Base-by-base conservation (phyloP, 768 basidiomycete genomes). In the Mycena kentingensis region DNA sequence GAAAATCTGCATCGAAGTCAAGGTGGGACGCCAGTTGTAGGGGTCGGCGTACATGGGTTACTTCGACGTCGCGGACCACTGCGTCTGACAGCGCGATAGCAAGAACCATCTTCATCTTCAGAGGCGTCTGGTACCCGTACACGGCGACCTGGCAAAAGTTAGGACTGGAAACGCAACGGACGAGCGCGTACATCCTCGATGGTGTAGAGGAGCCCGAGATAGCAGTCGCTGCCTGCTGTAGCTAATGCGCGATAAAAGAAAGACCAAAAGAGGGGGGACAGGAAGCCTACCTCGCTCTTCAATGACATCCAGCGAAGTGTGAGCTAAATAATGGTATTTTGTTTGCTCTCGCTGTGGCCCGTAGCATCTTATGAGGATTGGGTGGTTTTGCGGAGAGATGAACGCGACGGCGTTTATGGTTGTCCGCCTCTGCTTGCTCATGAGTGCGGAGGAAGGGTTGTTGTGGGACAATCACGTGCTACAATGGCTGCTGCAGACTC, bases 251-350 rank as follows among this genome's bases (percentile, higher is more conserved):
- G 27, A 48, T 44, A 46, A 34, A 18, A 55, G 54, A 57, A 34
- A 58, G 29, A 24, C 28, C 21, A 31, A 38, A 36, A 39, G 39
- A 5, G 51, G 38, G 46, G 46, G 41, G 44, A 52, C 52, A 27
- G 56, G 25, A 38, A 44, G 67, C 84, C 72, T 62, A 93, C 93
- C 83, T 77, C 90, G 85, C 72, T 95, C 93, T 63, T 96, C 93
- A 61, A 96, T 84, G 50, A 93, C 87, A 69, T 96, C 93, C 61
- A 96, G 71, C 49, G 88, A 88, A 19, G 90, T 93, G 68, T 96
- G 93, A 0, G 93, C 91, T 50, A 93, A 84, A 59, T 93, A 95
- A 70, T 94, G 90, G 63, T 93, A 94, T 65, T 92, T 92, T 58
- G 93, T 78, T 22, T 78, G 77, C 44, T 81, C 77, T 47, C 78